Evolutionary conservation across 2,329 filamentous ascomycete species (phyloP), one percentile per base, ranked within the genome.

Genomic region (Venturia oleaginea): DNA sequence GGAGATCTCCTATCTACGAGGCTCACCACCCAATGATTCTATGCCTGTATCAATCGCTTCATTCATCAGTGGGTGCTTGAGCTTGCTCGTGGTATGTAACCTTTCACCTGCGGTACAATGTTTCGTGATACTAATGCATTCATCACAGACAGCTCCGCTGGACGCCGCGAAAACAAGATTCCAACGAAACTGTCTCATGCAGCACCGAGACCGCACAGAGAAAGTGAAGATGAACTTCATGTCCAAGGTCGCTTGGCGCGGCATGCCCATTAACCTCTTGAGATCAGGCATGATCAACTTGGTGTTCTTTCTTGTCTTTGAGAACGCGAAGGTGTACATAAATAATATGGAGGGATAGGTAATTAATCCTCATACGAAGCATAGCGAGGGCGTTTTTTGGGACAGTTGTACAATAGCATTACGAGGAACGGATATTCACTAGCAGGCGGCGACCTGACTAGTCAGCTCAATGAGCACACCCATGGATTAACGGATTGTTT

Each of bases 271-370:
- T 89, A 43, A 92, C 94, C 86, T 83, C 85, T 68, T 86, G n/a
- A 19, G 91, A 64, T 92, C 90, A 15, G 92, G 89, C 70, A 81
- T 91, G 62, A 86, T 94, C 69, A 95, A 95, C 73, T 90, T 90
- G 68, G 89, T 95, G 70, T 95, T 95, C 81, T 95, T 95, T 78
- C 92, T 89, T 54, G 88, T 87, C 46, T 95, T 94, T 73, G 91
- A 95, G 76, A 87, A 91, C 70, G 83, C 90, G 70, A 94, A 94
- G 76, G 82, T 81, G 71, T 73, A 74, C 61, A 80, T 83, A 40
- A 82, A 82, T 66, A 68, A 66, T 10, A 70, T 78, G 68, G 68
- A 71, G 15, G 70, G 73, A 13, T 61, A 42, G 59, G 42, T 11
- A 19, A 61, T 42, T 17, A 19, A 24, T 37, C 17, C 37, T n/a